These are phyloP conservation scores for Candida sp. DNA, from an alignment of 1,139 yeast species.

Conservation along the genomic window DNA sequence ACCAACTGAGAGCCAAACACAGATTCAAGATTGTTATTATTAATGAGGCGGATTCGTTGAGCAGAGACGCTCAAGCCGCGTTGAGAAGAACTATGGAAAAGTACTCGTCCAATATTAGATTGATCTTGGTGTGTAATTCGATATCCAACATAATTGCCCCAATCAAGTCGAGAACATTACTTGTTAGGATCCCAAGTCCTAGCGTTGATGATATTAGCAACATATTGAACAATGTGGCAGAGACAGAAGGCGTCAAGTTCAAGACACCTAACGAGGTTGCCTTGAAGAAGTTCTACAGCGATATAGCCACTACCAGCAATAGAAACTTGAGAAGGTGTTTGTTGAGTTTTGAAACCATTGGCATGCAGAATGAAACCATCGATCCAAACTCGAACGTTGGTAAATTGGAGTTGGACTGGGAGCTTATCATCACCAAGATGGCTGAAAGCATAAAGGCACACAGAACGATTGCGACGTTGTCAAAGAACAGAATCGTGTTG, in stretches of 20 bases:
- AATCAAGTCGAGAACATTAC: conserved; percentile 88
- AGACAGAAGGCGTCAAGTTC: conserved; percentile 56
- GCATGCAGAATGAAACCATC: conserved; percentile 69
- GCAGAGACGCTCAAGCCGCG: conserved; percentile 98
- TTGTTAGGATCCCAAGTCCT: conserved; percentile 90
- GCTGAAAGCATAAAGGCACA: conserved; percentile 63
- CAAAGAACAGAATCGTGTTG: conserved; percentile 72
- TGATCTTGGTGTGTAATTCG: conserved; percentile 85
- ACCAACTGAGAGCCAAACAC: conserved; percentile 51
- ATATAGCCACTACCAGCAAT: conserved; percentile 59
- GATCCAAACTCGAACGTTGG: conserved; percentile 31
- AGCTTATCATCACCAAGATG: conserved; percentile 67
- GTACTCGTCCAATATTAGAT: conserved; percentile 84
- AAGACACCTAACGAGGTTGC: conserved; percentile 40
- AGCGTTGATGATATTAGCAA: conserved; percentile 54
- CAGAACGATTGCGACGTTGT: conserved; percentile 72
- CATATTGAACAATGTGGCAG: conserved; percentile 60
- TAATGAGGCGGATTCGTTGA: conserved; percentile 91
- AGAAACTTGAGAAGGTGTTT: conserved; percentile 82
- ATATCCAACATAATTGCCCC: conserved; percentile 94
- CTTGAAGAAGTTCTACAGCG: conserved; percentile 43
- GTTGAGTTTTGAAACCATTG: conserved; percentile 82
- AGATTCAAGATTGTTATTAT: conserved; percentile 91
- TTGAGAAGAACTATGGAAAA: conserved; percentile 98
- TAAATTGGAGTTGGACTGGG: conserved; percentile 79